Evolutionary conservation across 2,329 filamentous ascomycete genomes (phyloP).

Genomic region (Apiospora saccharicola): DNA sequence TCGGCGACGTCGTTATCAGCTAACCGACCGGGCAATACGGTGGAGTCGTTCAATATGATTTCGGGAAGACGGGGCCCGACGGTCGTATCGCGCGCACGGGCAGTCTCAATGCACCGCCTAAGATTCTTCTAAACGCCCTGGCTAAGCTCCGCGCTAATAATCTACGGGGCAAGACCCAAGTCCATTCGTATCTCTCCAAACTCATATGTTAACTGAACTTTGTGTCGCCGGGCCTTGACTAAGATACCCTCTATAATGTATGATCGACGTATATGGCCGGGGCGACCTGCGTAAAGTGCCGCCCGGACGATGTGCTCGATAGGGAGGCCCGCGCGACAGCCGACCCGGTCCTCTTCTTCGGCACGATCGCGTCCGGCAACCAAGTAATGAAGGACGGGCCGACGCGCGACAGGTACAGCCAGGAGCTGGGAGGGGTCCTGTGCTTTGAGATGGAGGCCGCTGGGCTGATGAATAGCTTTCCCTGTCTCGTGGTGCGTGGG

Average conservation of each 20-base stretch:
- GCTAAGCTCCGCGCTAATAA: background rate
- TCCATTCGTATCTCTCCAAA: background rate
- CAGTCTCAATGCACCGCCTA: conserved; percentile 23
- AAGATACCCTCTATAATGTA: background rate
- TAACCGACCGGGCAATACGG: background rate
- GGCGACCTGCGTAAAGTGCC: conserved; percentile 4
- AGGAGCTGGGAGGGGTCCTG: conserved; percentile 23
- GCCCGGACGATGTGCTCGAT: conserved; percentile 14
- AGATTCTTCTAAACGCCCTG: background rate
- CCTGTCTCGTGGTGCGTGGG: conserved; percentile 41
- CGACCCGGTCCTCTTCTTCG: conserved; percentile 5
- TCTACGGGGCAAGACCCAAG: background rate
- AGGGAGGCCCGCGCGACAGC: background rate
- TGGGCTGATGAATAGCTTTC: conserved; percentile 41
- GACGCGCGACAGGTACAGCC: conserved; percentile 27
- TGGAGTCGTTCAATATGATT: conserved; percentile 23
- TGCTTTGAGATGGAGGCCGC: conserved; percentile 32
- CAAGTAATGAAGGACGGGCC: conserved; percentile 30
- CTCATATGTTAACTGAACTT: background rate
- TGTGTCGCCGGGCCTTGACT: background rate
- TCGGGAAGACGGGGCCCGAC: conserved; percentile 30
- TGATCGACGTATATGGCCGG: background rate
- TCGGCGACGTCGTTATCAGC: conserved; percentile 5
- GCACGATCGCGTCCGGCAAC: conserved; percentile 31
- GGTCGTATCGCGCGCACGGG: conserved; percentile 28